Percentiles rank a stretch among this genome's conserved stretches.
Evolutionary conservation across 2,329 filamentous ascomycete genomes (phyloP).

Genomic region (Simplicillium sp.): DNA sequence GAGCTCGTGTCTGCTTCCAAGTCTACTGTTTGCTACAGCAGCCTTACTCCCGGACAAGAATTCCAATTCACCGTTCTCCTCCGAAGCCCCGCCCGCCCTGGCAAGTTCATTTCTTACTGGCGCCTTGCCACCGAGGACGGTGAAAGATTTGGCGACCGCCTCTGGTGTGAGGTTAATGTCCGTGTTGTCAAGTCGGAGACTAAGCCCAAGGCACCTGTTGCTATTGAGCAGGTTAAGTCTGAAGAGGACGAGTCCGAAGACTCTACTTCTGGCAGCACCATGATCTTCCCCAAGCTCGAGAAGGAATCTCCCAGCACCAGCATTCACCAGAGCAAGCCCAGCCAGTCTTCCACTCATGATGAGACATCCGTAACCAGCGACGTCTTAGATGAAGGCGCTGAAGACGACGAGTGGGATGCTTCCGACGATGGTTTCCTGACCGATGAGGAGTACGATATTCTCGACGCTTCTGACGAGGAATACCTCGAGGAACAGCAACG

Average conservation of each 20-base stretch:
- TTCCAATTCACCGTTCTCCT: conserved; percentile 76
- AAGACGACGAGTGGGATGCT: conserved; percentile 53
- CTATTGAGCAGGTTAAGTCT: conserved; percentile 16
- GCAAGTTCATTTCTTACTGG: conserved; percentile 92
- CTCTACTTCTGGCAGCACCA: conserved; percentile 43
- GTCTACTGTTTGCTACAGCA: conserved; percentile 64
- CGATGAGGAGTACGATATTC: conserved; percentile 95
- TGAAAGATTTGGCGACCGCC: conserved; percentile 76
- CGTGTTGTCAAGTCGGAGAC: conserved; percentile 27
- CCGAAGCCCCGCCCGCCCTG: conserved; percentile 66
- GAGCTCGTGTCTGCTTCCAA: conserved; percentile 72
- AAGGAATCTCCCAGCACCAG: conserved; percentile 84
- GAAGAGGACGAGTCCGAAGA: conserved; percentile 12
- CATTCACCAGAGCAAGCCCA: conserved; percentile 54
- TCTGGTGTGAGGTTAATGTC: conserved; percentile 90
- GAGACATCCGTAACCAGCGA: conserved; percentile 36
- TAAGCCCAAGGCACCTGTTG: conserved; percentile 14
- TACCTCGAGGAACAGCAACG: conserved; percentile 48
- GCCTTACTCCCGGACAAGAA: conserved; percentile 65
- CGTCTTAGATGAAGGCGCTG: conserved; percentile 37
- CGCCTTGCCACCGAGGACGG: conserved; percentile 77
- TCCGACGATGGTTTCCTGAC: conserved; percentile 76
- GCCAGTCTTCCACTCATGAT: conserved; percentile 28
- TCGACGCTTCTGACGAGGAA: conserved; percentile 91
- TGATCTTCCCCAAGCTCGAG: conserved; percentile 96